Evolutionary conservation across 495 filamentous ascomycete species (phyloP).

Genomic region (Astrothelium subdiscretum): DNA sequence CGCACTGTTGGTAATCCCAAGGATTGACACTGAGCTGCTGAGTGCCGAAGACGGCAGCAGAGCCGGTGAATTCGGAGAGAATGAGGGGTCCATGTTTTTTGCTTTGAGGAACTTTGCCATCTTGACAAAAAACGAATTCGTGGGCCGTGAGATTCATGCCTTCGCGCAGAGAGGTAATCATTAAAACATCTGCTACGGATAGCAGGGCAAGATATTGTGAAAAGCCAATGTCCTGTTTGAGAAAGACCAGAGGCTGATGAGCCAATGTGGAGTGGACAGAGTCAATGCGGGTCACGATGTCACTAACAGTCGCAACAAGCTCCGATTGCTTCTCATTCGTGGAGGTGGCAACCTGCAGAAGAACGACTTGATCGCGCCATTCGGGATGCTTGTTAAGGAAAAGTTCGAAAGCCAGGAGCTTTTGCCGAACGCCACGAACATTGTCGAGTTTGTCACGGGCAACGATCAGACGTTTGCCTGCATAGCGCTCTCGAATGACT

Average conservation of each 20-base stretch:
- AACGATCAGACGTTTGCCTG: conserved; percentile 78
- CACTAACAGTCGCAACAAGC: conserved; percentile 73
- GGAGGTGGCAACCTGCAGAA: conserved; percentile 87
- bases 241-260: conserved; percentile 84
- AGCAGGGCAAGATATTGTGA: conserved; percentile 81
- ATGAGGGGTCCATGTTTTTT: conserved; percentile 82
- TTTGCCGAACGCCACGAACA: conserved; percentile 81
- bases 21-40: conserved; percentile 77
- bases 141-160: conserved; percentile 93
- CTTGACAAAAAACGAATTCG: conserved; percentile 87
- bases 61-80: conserved; percentile 87
- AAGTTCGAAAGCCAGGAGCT: conserved; percentile 81
- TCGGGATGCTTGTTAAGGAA: conserved; percentile 88
- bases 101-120: conserved; percentile 46
- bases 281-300: conserved; percentile 88
- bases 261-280: conserved; percentile 75
- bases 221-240: conserved; percentile 87
- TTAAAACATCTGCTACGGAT: conserved; percentile 75
- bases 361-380: conserved; percentile 72
- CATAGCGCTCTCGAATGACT: conserved; percentile 66
- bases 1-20: conserved; percentile 81
- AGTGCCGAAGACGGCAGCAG: conserved; percentile 67
- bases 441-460: conserved; percentile 87
- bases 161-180: conserved; percentile 86
- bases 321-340: conserved; percentile 68